These are phyloP conservation scores for Leishmania amazonensis DNA, from an alignment of 208 protist genomes.

Conservation along the genomic window DNA sequence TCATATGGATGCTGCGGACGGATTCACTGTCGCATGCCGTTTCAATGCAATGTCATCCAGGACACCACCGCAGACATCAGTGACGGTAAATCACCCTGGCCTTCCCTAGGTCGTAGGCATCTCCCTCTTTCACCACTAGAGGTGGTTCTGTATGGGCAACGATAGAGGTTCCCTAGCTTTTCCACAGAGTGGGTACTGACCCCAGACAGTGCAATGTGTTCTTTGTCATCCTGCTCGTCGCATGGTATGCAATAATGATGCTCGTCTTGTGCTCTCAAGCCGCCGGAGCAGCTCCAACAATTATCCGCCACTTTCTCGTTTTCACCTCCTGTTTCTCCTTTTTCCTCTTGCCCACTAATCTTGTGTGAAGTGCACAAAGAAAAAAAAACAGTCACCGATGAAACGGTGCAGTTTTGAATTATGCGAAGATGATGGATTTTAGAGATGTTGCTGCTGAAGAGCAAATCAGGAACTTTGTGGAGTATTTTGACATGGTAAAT, in stretches of 20 bases:
- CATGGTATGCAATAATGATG: neutral
- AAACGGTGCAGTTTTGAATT: neutral
- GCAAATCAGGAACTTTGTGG: slow-evolving; percentile 16
- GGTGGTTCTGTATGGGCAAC: neutral
- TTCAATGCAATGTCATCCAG: neutral
- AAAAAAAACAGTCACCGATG: neutral
- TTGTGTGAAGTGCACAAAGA: neutral
- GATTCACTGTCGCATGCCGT: neutral
- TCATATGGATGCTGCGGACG: neutral
- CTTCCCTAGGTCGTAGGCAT: neutral
- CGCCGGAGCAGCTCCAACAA: neutral
- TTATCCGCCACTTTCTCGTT: slow-evolving; percentile 8
- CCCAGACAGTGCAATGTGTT: too few relatives aligned
- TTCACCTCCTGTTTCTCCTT: neutral
- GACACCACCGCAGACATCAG: neutral
- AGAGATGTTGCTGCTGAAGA: slow-evolving; percentile 26
- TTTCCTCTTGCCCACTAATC: neutral
- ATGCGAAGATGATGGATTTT: slow-evolving; percentile 28
- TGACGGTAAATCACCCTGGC: too few relatives aligned
- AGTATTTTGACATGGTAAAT: slow-evolving; percentile 41
- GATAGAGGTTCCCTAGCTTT: neutral
- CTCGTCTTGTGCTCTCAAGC: neutral
- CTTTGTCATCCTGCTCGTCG: too few relatives aligned
- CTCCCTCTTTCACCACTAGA: neutral
- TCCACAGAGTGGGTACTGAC: neutral